A percentile compares a stretch with the other conserved stretches of the same genome.
phyloP scores from a whole-genome alignment of 2,329 filamentous ascomycete species.

The Pyricularia grisea region DNA sequence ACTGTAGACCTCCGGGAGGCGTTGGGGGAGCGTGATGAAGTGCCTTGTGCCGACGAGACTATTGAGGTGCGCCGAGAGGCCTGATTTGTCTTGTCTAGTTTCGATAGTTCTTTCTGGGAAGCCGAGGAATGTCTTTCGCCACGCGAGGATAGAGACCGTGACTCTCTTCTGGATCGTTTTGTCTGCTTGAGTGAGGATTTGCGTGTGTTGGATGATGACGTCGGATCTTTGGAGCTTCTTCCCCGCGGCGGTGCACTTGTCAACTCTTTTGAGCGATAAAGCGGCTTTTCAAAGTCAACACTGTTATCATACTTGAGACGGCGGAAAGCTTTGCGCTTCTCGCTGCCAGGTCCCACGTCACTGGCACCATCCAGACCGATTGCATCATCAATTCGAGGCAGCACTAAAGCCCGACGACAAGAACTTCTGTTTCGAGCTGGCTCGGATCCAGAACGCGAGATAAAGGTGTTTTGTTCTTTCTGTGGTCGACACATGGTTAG shows the following conservation, averaged over 20 bases:
- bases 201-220: neutral
- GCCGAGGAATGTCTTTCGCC: neutral
- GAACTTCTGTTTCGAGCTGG: neutral
- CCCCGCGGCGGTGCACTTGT: neutral
- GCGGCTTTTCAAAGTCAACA: neutral
- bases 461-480: neutral
- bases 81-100: neutral
- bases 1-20: neutral
- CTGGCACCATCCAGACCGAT: neutral
- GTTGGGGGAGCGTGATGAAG: neutral
- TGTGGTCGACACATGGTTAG: neutral
- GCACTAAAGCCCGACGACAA: neutral
- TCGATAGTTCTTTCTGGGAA: neutral
- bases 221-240: neutral
- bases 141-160: neutral
- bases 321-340: neutral
- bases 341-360: neutral
- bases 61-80: neutral
- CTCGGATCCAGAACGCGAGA: neutral
- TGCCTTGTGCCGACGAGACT: neutral
- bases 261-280: neutral
- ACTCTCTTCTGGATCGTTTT: neutral
- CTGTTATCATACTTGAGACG: neutral
- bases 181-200: neutral
- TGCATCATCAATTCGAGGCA: neutral